Evolutionary conservation across 306 rosid species (phyloP), one percentile per base, ranked within the genome.

Genomic region (Vachellia pachyceras): DNA sequence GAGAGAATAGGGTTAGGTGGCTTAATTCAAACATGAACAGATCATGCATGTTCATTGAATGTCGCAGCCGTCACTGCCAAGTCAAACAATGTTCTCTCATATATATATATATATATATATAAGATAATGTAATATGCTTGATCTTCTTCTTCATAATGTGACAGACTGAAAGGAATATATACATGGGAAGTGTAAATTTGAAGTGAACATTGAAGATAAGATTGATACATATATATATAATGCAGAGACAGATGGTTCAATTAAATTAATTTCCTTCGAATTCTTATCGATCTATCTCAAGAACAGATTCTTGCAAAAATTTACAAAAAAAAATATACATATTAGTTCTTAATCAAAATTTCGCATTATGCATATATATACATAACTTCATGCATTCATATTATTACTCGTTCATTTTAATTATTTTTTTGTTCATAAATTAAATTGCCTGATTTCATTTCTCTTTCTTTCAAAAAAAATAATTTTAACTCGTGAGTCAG

Each of bases 11-110:
- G 25, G 33, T 12, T 69, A 22, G 36, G 54, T 6, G 74, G 55
- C 25, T 37, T n/a, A n/a, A n/a, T n/a, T 69, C 73, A 69, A 69
- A 42, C 2, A 42, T 23, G 74, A 69, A 69, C 33, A 45, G 39
- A 25, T 42, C 67, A 60, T 42, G 39, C 35, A 42, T 22, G 39
- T 41, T 69, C 55, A 69, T 11, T 22, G 74, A 69, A 69, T 69
- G 25, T 44, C 33, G 20, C 55, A 69, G 74, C 74, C 74, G 55
- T 23, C 74, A 22, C 57, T 50, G 57, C 57, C 29, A 68, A 17
- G 72, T 68, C 55, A 69, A 69, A 42, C 4, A 68, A 68, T 8
- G 72, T 67, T 33, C 33, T 0, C 33, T 0, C 33, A 29, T 2
- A 29, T 2, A 29, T 2, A 29, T 2, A 29, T 29, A 29, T 29